Evolutionary conservation across 2,329 filamentous ascomycete species (phyloP), one percentile per base, ranked within the genome.

Genomic region (Epichloe elymi): DNA sequence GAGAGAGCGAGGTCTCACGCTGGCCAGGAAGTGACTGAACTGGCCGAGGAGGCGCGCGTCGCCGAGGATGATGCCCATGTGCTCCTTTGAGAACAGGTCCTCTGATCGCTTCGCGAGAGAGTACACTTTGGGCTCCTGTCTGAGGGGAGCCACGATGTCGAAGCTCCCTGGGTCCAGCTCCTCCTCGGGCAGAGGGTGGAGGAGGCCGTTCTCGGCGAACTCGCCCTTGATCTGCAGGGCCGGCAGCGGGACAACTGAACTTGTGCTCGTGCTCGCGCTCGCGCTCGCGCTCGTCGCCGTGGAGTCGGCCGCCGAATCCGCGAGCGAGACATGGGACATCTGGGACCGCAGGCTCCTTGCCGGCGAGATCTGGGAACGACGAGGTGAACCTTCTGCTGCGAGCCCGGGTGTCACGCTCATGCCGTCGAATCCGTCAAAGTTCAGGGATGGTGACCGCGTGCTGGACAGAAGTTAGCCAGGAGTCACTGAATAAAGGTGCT

Each of bases 21-120:
- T 64, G 52, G 76, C 76, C 3, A 89, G 69, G 58, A 86, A 90
- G 3, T 78, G 73, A 2, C 79, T 84, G 61, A 89, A 89, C 43
- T 74, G 75, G 48, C 80, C 71, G 1, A 88, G 69, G 20, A 83
- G 73, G 6, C 75, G 67, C 0, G 82, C 77, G 51, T 86, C 79
- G 3, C 74, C 68, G 56, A 88, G 84, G 33, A 88, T 85, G 30
- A 75, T 70, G 41, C 74, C 65, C 30, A 88, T 69, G 64, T 88
- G 85, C 48, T 81, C 75, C 15, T 66, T 70, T 0, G 83, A 86
- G 59, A 87, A 83, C 37, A 88, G 68, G 12, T 79, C 70, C 52
- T 85, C 80, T 0, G 82, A 79, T 43, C 79, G 75, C n/a, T 70
- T 67, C 63, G 87, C 85, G 0, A 88, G 67, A 2, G 76, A 78